Conservation (phyloP, 768 basidiomycete species). For the Hericium erinaceus region DNA sequence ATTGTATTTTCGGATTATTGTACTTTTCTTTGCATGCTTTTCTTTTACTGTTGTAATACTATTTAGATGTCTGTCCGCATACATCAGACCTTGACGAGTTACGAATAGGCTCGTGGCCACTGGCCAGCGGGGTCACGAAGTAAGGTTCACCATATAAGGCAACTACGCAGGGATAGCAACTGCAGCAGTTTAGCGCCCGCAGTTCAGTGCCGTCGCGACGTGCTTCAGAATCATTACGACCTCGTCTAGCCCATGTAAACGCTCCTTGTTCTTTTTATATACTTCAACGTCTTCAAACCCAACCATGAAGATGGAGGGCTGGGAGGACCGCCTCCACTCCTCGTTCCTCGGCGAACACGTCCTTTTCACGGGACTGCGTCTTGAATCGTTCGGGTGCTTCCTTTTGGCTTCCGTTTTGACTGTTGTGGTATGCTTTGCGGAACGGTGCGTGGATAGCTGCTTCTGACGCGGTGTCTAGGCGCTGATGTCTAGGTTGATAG, state of each 20-base stretch:
- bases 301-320: constrained; percentile 31
- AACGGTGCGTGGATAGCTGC: constrained; percentile 36
- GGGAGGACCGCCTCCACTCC: constrained; percentile 38
- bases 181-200: not conserved
- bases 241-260: not conserved
- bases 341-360: constrained; percentile 36
- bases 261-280: not conserved
- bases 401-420: constrained; percentile 36
- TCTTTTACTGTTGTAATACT: not conserved
- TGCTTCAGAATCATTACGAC: no score
- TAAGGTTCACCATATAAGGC: no score
- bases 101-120: no score
- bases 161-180: no score
- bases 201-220: no score
- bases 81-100: no score
- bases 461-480: not conserved
- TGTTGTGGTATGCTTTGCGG: constrained; percentile 37
- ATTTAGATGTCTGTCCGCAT: no score
- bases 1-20: not conserved
- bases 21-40: not conserved
- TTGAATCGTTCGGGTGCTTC: constrained; percentile 44
- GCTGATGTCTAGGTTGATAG: constrained; percentile 21
- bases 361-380: constrained; percentile 30
- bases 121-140: not conserved
- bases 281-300: not conserved